Evolutionary conservation across 2,329 filamentous ascomycete genomes (phyloP), one percentile per base, ranked within the genome.

Genomic region (Fusarium incarnatum): DNA sequence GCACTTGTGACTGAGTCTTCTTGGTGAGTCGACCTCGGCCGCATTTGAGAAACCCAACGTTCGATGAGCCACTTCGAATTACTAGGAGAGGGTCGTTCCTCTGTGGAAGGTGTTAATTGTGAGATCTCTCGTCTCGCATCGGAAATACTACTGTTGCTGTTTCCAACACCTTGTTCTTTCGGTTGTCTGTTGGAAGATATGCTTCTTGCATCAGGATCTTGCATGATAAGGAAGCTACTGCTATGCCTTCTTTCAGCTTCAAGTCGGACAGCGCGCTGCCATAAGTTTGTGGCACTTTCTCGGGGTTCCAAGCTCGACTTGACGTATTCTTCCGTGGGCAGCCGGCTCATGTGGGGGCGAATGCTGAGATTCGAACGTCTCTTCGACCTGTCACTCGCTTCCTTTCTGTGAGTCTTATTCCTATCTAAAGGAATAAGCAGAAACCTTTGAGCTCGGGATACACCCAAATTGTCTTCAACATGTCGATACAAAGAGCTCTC

Each of bases 251-350:
- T 66, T 56, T 67, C 63, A 11, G 66, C 72, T 53, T 77, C 76
- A 10, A 71, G 68, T 57, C 68, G 60, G 20, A 77, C 65, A 8
- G 74, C 76, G 3, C 74, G 70, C 40, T 77, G 69, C 77, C 75
- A 77, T 15, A 78, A 25, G 23, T 67, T 62, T 27, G 71, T 76
- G n/a, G 74, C 67, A 40, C 70, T 76, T 42, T 74, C 72, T 7
- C 68, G 42, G 12, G 57, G 64, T 28, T 57, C 58, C 11, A 61
- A 45, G 18, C 27, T 49, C 20, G 73, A 57, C 15, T 60, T 64
- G 40, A 25, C 50, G 37, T 65, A 64, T 6, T 56, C 54, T 18
- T 65, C 56, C 5, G 67, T 60, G 2, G 62, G 60, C 8, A 60
- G 25, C 7, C 48, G 52, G 32, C 66, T 56, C 30, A 65, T 60